Evolutionary conservation across 345 rosid species (phyloP), one percentile per base, ranked within the genome.

Genomic region (Clarkia xantiana): DNA sequence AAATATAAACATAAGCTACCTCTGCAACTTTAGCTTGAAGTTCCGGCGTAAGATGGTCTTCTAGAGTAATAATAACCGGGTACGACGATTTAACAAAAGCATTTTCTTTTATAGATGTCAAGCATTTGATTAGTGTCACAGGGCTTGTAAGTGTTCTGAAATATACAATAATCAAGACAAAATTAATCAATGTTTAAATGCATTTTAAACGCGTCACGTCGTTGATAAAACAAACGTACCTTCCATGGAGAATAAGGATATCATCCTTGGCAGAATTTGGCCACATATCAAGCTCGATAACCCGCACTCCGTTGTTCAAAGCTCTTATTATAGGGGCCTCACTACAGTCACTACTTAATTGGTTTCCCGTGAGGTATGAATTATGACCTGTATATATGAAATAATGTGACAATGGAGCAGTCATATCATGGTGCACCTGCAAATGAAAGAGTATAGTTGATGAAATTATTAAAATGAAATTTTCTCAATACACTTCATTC

Each of bases 291-390:
- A 93, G 75, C 58, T 93, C 95, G 5, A 93, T 87, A 4, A 87
- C 99, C 49, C 91, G 73, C 36, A 87, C 95, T 0, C 96, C 99
- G 61, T 65, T 68, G 65, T 72, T 68, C 57, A 93, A 67, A 1
- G 99, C 95, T 49, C 58, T 67, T 17, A 78, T 76, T 58, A 87
- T 86, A 12, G 96, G 96, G 42, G 77, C 91, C 47, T 84, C 99
- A 23, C 99, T 93, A 49, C 99, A 82, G 55, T 93, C 95, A 47
- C 99, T 84, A 63, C 91, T 93, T 16, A 93, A 72, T 65, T 93
- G 99, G 63, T 93, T 93, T 44, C 96, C 96, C 0, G 99, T 93
- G 50, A 87, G 78, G 63, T 93, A 93, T 11, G 99, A 93, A 67
- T 87, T 87, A 55, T 93, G 99, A 40, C 99, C 99, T 40, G 96